Base-by-base conservation (phyloP, 2,329 filamentous ascomycete species). In the Camillea tinctor region DNA sequence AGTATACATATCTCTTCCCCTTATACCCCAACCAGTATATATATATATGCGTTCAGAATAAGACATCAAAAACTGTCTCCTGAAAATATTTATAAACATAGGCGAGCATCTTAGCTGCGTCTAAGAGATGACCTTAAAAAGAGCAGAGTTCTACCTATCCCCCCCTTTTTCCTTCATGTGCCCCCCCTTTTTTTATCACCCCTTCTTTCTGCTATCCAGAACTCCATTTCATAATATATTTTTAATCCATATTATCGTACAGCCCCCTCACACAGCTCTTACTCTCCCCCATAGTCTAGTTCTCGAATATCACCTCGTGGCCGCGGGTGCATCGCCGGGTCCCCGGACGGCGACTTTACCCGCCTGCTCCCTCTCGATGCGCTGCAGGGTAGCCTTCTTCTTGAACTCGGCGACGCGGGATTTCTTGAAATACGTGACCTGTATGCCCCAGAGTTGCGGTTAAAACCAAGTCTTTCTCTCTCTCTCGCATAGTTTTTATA, bases 391-490 rank as follows among this genome's bases (percentile, higher is more conserved):
- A 77, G 88, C 82, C 71, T 91, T 89, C 77, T 94, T 92, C 69
- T 96, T 91, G 72, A 91, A 84, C 69, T 99, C 95, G 78, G 96
- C 94, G 40, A 98, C 92, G 70, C 95, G 84, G 79, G 93, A 90
- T 77, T 97, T 93, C 81, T 98, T 97, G 79, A 99, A 99, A 77
- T 99, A 98, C 77, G 93, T 92, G 62, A 97, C 91, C 92, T 95
- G 69, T 57, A 22, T n/a, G 3, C 36, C 15, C 15, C 36, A 40
- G n/a, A n/a, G n/a, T n/a, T n/a, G n/a, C n/a, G n/a, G n/a, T n/a
- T n/a, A n/a, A n/a, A 26, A 4, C 24, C 24, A 26, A 26, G 4
- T 26, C 8, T 8, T 26, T 8, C 24, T 26, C 24, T 26, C 24
- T 26, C 8, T 26, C 24, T 26, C 24, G n/a, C n/a, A n/a, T n/a